Evolutionary conservation across 2,329 filamentous ascomycete genomes (phyloP).

Genomic region (Mycocentrospora acerina): DNA sequence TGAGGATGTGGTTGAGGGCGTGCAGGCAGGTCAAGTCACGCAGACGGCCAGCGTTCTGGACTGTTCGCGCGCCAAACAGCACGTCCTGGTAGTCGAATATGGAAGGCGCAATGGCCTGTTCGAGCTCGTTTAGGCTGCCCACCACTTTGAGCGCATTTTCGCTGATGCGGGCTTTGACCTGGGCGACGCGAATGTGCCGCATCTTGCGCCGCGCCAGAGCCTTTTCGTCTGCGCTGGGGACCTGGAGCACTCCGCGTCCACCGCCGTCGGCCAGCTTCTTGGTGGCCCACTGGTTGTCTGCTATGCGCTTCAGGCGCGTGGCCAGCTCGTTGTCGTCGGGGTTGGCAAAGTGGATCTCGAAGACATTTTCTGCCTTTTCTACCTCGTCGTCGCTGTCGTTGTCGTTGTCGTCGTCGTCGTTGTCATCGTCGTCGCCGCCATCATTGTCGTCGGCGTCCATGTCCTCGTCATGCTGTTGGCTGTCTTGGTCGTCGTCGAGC

Average conservation of each 20-base stretch:
- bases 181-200: constrained; percentile 28
- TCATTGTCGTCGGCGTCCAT: constrained; percentile 11
- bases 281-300: constrained; percentile 52
- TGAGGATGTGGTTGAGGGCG: constrained; percentile 87
- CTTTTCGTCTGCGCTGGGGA: constrained; percentile 22
- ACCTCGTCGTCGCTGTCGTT: constrained; percentile 48
- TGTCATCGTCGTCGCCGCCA: constrained; percentile 10
- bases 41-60: constrained; percentile 67
- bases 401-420: constrained; percentile 22
- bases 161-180: constrained; percentile 36
- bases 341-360: constrained; percentile 75
- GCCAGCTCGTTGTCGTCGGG: constrained; percentile 64
- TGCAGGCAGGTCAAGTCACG: constrained; percentile 78
- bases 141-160: constrained; percentile 33
- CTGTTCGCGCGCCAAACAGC: constrained; percentile 71
- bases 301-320: constrained; percentile 50
- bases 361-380: constrained; percentile 63
- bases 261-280: constrained; percentile 37
- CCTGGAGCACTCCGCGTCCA: constrained; percentile 33
- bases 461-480: constrained; percentile 4
- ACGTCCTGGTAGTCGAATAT: constrained; percentile 84
- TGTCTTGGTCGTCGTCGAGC: constrained; percentile 1
- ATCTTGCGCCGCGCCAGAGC: constrained; percentile 20
- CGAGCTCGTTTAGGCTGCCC: constrained; percentile 59
- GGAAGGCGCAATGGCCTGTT: constrained; percentile 67